A percentile compares a stretch with the other conserved stretches of the same genome.
phyloP scores from a whole-genome alignment of 2,329 filamentous ascomycete species.

The Verticillium klebahnii region DNA sequence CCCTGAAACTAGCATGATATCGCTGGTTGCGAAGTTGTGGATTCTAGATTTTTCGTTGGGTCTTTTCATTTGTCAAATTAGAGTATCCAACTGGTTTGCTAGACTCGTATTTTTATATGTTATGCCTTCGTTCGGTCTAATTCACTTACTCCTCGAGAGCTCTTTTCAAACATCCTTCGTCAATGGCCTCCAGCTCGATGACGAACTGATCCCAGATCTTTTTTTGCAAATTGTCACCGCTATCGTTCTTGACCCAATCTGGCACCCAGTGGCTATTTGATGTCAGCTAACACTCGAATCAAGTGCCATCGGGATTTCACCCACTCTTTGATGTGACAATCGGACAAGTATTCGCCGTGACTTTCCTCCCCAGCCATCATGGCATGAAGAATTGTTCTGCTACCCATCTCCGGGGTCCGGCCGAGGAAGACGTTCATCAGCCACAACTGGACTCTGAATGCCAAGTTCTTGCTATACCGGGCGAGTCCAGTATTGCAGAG shows the following conservation, averaged over 20 bases:
- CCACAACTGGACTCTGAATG: not conserved
- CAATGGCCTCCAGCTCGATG: conserved; percentile 1
- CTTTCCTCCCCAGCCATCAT: conserved; percentile 18
- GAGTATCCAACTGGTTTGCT: too few relatives aligned
- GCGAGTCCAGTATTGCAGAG: conserved; percentile 20
- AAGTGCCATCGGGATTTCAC: not conserved
- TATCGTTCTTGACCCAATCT: conserved; percentile 4
- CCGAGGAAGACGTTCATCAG: conserved; percentile 6
- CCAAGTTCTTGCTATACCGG: not conserved
- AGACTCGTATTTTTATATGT: not conserved
- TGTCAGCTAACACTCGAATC: not conserved
- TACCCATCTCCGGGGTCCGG: conserved; percentile 20
- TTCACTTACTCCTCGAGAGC: not conserved
- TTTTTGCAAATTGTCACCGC: conserved; percentile 4
- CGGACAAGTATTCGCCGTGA: conserved; percentile 19
- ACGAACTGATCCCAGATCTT: conserved; percentile 5
- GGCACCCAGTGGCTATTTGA: conserved; percentile 2
- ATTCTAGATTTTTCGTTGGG: too few relatives aligned
- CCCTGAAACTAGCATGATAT: too few relatives aligned
- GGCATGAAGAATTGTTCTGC: conserved; percentile 21
- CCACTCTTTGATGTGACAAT: conserved; percentile 19
- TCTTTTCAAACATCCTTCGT: not conserved
- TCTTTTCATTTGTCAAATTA: too few relatives aligned
- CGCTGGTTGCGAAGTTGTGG: too few relatives aligned
- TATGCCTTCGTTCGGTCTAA: not conserved